phyloP scores from a whole-genome alignment of 1,284 basidiomycete species.

The Ceratobasidium sp. region DNA sequence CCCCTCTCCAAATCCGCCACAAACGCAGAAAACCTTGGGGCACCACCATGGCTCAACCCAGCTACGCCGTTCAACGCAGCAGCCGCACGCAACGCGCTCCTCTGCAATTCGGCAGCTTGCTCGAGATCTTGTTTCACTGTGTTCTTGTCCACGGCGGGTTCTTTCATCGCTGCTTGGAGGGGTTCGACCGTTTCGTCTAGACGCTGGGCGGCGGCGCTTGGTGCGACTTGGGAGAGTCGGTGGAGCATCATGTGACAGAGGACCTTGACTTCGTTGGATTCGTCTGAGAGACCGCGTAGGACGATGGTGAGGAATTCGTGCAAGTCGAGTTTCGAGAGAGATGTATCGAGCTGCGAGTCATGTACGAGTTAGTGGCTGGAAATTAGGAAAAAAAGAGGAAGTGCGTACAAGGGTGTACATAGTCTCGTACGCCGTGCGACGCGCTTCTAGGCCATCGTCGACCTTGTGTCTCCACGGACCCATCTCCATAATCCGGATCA shows the following conservation, averaged over 20 bases:
- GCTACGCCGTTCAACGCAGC: constrained; percentile 84
- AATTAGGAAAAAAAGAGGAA: background rate
- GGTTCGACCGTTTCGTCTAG: constrained; percentile 88
- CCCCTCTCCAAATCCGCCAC: constrained; percentile 77
- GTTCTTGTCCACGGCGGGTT: constrained; percentile 89
- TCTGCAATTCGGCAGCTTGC: constrained; percentile 90
- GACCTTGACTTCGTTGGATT: constrained; percentile 97
- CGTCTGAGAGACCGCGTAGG: constrained; percentile 86
- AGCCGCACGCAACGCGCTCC: constrained; percentile 87
- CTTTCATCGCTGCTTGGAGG: constrained; percentile 92
- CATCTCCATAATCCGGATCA: constrained; percentile 96
- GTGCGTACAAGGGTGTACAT: constrained; percentile 91
- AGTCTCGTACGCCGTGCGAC: constrained; percentile 97
- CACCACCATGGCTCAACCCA: constrained; percentile 63
- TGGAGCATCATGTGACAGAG: constrained; percentile 96
- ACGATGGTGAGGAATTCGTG: constrained; percentile 87
- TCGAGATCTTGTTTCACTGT: constrained; percentile 98
- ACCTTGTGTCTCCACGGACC: constrained; percentile 98
- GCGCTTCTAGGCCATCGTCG: constrained; percentile 93
- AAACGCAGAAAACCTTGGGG: constrained; percentile 80
- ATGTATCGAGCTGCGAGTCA: constrained; percentile 82
- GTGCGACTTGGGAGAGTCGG: constrained; percentile 88
- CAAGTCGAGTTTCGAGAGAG: constrained; percentile 86
- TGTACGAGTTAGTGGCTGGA: background rate
- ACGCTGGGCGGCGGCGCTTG: constrained; percentile 83